Evolutionary conservation across 2,329 filamentous ascomycete genomes (phyloP), one percentile per base, ranked within the genome.

Genomic region (Paraphaeosphaeria sporulosa): DNA sequence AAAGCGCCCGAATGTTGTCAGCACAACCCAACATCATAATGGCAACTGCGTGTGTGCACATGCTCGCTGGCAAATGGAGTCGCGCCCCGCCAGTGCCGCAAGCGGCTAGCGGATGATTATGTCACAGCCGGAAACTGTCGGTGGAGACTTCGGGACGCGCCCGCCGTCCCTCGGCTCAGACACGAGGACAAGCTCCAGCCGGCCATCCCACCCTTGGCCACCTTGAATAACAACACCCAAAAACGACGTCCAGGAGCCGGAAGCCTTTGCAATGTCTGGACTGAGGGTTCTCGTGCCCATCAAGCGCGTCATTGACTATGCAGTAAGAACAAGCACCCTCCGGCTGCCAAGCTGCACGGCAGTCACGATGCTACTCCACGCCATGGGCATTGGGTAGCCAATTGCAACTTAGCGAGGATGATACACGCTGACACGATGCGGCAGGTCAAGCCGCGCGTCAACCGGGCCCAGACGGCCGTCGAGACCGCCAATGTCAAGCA

Each of bases 401-500:
- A 23, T 52, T 17, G 12, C 17, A 43, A 10, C 30, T 43, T 5
- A n/a, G 12, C 43, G 12, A 19, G 49, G 2, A 17, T 13, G 23
- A 23, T 36, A 1, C 21, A 25, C 19, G 15, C 43, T 46, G 47
- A 62, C 65, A 52, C 65, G 47, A 21, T 58, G 52, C 40, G 15
- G 27, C 30, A 90, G 88, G 83, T 90, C 82, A 90, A 90, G 81
- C 88, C 88, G 55, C 87, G 88, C 67, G 87, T 90, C 75, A 90
- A 90, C 82, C 88, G 88, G 70, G 78, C 88, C 66, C 85, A 88
- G 81, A 97, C 94, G 63, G 94, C 89, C 76, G 90, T 99, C 81
- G 94, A 97, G 82, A 97, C 92, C 57, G 86, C 90, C 66, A 92
- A 92, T 69, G 93, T 98, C 75, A 98, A 98, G 82, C 94, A 98